These are phyloP conservation scores for Sideroxylon spinosum DNA, from an alignment of 179 eudicot genomes.

Conservation along the genomic window DNA sequence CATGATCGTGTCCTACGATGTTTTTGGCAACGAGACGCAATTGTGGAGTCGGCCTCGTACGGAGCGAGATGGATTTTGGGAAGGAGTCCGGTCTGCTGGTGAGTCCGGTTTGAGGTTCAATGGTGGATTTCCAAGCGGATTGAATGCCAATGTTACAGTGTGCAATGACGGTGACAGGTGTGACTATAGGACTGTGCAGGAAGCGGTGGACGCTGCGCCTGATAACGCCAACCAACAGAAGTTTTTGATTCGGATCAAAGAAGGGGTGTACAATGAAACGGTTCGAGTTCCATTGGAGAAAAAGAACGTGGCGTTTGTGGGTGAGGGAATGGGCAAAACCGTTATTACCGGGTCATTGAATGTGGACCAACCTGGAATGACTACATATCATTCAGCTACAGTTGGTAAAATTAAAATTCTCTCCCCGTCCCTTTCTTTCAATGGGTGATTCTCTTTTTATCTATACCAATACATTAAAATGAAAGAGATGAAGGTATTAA, in stretches of 20 bases:
- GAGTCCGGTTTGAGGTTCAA: slow-evolving; percentile 13
- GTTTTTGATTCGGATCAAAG: slow-evolving; percentile 59
- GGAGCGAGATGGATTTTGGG: slow-evolving; percentile 86
- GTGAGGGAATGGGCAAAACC: slow-evolving; percentile 85
- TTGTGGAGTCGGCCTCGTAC: slow-evolving; percentile 57
- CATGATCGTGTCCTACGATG: slow-evolving; percentile 47
- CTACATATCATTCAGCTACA: slow-evolving; percentile 75
- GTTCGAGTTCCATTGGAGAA: slow-evolving; percentile 68
- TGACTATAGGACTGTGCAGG: slow-evolving; percentile 48
- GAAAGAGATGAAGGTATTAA: too few species aligned
- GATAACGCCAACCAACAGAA: slow-evolving; percentile 21
- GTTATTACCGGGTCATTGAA: slow-evolving; percentile 63
- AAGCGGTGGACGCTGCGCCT: slow-evolving; percentile 68
- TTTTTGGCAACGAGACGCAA: slow-evolving; percentile 36
- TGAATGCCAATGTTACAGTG: slow-evolving; percentile 48
- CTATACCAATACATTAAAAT: too few species aligned
- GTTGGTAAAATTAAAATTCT: slow-evolving; percentile 48
- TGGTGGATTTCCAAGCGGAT: slow-evolving; percentile 33
- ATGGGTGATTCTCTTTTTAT: not conserved
- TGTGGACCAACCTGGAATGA: slow-evolving; percentile 56
- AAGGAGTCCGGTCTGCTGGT: slow-evolving; percentile 17
- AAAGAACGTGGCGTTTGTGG: slow-evolving; percentile 71
- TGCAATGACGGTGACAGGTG: slow-evolving; percentile 44
- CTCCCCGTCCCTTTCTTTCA: not conserved
- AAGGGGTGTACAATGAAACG: slow-evolving; percentile 78